Evolutionary conservation across 306 rosid species (phyloP).

Genomic region (Erythrophleum fordii): DNA sequence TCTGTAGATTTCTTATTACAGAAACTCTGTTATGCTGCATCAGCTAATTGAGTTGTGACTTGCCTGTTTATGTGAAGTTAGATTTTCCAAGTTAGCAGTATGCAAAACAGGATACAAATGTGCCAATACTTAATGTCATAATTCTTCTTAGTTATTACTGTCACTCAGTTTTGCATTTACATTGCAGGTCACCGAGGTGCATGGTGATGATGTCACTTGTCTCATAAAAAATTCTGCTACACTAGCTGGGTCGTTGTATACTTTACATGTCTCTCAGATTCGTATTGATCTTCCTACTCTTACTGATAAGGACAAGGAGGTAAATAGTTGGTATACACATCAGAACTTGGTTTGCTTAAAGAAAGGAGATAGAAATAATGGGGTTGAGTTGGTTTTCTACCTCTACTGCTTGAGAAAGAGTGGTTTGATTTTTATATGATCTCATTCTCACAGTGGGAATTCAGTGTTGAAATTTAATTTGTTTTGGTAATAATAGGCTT

Average conservation of each 20-base stretch:
- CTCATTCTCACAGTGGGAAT: not conserved
- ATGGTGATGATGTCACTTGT: conserved; percentile 86
- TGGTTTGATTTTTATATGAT: not conserved
- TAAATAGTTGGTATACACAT: conserved; percentile 1
- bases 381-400: conserved; percentile 9
- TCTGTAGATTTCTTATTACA: not conserved
- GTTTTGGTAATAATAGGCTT: not conserved
- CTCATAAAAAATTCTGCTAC: conserved; percentile 83
- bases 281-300: conserved; percentile 90
- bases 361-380: conserved; percentile 25
- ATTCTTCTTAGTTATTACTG: not conserved
- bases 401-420: conserved; percentile 7
- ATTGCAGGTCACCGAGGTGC: conserved; percentile 75
- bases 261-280: conserved; percentile 90
- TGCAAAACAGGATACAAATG: not conserved
- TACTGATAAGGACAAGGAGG: conserved; percentile 85
- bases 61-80: conserved; percentile 1
- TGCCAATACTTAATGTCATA: not conserved
- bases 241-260: conserved; percentile 85
- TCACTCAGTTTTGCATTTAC: conserved; percentile 9
- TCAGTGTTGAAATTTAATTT: not conserved
- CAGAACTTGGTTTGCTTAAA: conserved; percentile 1
- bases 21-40: not conserved
- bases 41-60: conserved; percentile 12
- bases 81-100: conserved; percentile 15